Percentiles rank a stretch among this genome's conserved stretches.
phyloP scores from a whole-genome alignment of 2,329 filamentous ascomycete species.

The Trichoderma endophyticum region DNA sequence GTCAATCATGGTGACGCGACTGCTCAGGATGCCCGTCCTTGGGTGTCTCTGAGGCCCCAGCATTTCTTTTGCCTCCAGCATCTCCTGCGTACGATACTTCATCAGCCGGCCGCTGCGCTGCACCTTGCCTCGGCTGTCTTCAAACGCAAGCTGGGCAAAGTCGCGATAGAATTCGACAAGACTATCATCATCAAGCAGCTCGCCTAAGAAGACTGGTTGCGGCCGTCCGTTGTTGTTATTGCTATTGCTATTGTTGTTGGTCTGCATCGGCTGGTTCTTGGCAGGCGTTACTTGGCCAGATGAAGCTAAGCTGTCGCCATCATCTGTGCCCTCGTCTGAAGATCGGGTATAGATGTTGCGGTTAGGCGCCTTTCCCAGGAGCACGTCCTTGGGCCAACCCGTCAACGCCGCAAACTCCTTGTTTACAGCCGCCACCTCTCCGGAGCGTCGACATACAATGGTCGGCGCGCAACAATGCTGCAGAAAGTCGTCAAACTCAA shows the following conservation, averaged over 20 bases:
- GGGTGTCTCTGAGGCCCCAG: conserved; percentile 44
- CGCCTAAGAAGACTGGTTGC: conserved; percentile 84
- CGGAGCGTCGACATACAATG: conserved; percentile 85
- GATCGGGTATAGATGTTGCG: conserved; percentile 74
- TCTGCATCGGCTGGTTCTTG: conserved; percentile 42
- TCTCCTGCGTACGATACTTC: conserved; percentile 79
- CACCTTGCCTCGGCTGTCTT: conserved; percentile 81
- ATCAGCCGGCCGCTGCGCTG: conserved; percentile 81
- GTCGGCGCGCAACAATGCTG: conserved; percentile 85
- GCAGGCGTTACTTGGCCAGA: conserved; percentile 47
- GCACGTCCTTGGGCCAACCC: conserved; percentile 86
- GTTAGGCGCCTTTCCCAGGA: conserved; percentile 84
- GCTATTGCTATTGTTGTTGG: conserved; percentile 38
- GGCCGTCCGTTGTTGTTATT: conserved; percentile 48
- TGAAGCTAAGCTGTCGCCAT: conserved; percentile 31
- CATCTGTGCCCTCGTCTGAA: conserved; percentile 31
- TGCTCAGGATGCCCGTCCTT: conserved; percentile 50
- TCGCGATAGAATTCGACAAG: conserved; percentile 96
- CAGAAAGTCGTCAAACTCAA: conserved; percentile 92
- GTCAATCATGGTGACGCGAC: conserved; percentile 59
- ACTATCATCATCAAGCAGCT: conserved; percentile 88
- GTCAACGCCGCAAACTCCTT: conserved; percentile 97
- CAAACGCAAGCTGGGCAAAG: conserved; percentile 88
- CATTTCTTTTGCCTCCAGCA: conserved; percentile 40
- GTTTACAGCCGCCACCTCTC: conserved; percentile 91